phyloP scores from a whole-genome alignment of 148 eudicot species.

The Fagopyrum esculentum region DNA sequence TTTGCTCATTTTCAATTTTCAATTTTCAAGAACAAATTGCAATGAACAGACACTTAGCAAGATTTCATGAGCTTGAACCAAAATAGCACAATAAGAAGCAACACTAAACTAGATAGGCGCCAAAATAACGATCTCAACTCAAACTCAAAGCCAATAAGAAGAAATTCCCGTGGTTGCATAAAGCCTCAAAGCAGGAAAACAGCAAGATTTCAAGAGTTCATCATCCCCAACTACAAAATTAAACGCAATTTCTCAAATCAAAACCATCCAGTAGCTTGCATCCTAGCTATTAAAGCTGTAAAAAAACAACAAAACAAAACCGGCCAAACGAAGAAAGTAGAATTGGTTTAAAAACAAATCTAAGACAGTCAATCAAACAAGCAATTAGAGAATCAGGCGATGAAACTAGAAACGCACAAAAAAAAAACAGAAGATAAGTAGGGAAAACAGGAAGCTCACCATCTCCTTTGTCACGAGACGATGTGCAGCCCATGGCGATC shows the following conservation, averaged over 20 bases:
- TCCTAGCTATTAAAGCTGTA: not conserved
- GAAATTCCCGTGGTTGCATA: not conserved
- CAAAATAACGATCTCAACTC: not conserved
- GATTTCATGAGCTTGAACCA: not conserved
- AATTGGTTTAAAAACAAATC: not conserved
- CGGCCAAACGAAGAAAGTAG: not conserved
- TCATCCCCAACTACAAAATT: not conserved
- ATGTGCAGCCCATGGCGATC: constrained; percentile 6
- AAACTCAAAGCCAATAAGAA: not conserved
- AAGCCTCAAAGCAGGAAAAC: not conserved
- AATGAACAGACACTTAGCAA: too few relatives aligned
- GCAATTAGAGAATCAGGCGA: not conserved
- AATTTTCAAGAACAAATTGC: too few relatives aligned
- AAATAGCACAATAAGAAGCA: not conserved
- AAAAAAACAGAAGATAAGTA: not conserved
- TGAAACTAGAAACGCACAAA: not conserved
- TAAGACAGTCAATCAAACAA: not conserved
- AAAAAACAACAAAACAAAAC: not conserved
- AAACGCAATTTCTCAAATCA: not conserved
- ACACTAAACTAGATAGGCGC: not conserved
- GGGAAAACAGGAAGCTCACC: not conserved
- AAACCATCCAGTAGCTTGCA: not conserved
- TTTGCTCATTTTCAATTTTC: not conserved
- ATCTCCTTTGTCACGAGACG: constrained; percentile 8
- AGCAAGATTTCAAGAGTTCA: not conserved